phyloP scores from a whole-genome alignment of 257 asterid species.

The Nicotiana tabacum region DNA sequence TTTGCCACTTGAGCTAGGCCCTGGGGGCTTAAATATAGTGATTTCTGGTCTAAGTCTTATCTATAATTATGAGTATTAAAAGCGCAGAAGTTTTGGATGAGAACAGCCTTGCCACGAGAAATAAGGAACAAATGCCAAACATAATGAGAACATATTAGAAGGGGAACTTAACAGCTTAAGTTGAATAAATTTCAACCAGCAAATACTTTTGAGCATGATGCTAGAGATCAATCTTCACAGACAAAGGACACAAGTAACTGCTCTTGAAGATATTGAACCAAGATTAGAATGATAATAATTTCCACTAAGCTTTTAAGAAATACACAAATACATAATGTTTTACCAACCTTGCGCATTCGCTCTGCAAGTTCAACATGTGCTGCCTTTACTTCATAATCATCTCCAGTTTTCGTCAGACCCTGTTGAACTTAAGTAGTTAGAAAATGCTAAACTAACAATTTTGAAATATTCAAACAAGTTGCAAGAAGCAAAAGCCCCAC shows the following conservation, averaged over 20 bases:
- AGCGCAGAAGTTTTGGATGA: neutral
- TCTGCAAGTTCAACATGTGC: slow-evolving; percentile 99
- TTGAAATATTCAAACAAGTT: slow-evolving; percentile 1
- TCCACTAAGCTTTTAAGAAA: neutral
- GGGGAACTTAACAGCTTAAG: neutral
- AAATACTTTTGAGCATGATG: neutral
- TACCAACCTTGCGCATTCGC: slow-evolving; percentile 93
- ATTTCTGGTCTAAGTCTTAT: neutral
- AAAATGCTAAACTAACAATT: slow-evolving; percentile 3
- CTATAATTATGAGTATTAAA: neutral
- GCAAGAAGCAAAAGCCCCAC: slow-evolving; percentile 5
- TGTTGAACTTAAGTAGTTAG: slow-evolving; percentile 17
- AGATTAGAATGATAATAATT: too few species aligned
- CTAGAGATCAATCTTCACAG: neutral
- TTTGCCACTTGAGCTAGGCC: too few species aligned
- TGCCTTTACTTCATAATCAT: slow-evolving; percentile 94
- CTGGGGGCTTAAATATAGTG: neutral
- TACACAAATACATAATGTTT: slow-evolving; percentile 10
- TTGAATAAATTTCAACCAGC: neutral
- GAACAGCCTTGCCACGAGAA: neutral
- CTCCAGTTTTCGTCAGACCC: slow-evolving; percentile 99
- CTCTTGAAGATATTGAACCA: neutral
- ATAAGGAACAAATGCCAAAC: neutral
- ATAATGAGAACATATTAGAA: neutral
- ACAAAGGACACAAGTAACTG: neutral